Evolutionary conservation across 2,329 filamentous ascomycete genomes (phyloP).

Genomic region (Colletotrichum theobromicola): DNA sequence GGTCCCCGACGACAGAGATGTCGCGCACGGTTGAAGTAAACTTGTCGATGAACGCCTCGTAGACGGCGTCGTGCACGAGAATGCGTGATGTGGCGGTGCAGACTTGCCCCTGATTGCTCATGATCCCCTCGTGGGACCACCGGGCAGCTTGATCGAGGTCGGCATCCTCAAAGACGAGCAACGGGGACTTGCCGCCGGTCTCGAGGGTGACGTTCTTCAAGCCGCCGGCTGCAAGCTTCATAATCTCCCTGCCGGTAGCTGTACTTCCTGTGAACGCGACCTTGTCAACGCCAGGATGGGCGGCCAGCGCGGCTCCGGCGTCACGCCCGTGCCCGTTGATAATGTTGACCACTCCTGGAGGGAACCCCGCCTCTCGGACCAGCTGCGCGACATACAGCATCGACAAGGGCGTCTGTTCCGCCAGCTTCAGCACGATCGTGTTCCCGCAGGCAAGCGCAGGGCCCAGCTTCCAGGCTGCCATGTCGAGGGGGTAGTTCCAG

Average conservation of each 20-base stretch:
- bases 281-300: slow-evolving; percentile 70
- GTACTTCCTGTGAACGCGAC: slow-evolving; percentile 77
- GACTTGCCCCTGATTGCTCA: slow-evolving; percentile 64
- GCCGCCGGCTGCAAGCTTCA: slow-evolving; percentile 68
- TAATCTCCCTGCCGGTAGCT: slow-evolving; percentile 70
- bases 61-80: slow-evolving; percentile 60
- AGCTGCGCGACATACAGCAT: slow-evolving; percentile 66
- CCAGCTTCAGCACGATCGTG: slow-evolving; percentile 62
- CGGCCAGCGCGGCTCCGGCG: slow-evolving; percentile 68
- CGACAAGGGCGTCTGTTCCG: slow-evolving; percentile 66
- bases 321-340: slow-evolving; percentile 69
- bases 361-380: slow-evolving; percentile 74
- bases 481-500: slow-evolving; percentile 81
- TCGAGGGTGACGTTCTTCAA: slow-evolving; percentile 65
- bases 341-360: slow-evolving; percentile 75
- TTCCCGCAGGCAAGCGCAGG: slow-evolving; percentile 66
- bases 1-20: slow-evolving; percentile 66
- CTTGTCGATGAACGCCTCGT: slow-evolving; percentile 65
- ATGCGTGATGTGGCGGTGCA: slow-evolving; percentile 66
- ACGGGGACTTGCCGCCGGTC: slow-evolving; percentile 65
- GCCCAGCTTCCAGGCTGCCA: slow-evolving; percentile 73
- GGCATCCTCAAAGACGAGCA: slow-evolving; percentile 65
- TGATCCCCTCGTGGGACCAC: slow-evolving; percentile 44
- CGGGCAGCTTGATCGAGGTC: slow-evolving; percentile 69
- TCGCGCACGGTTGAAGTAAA: slow-evolving; percentile 62